Conservation (phyloP, 2,329 filamentous ascomycete species). For the Sodiomyces alkalinus region DNA sequence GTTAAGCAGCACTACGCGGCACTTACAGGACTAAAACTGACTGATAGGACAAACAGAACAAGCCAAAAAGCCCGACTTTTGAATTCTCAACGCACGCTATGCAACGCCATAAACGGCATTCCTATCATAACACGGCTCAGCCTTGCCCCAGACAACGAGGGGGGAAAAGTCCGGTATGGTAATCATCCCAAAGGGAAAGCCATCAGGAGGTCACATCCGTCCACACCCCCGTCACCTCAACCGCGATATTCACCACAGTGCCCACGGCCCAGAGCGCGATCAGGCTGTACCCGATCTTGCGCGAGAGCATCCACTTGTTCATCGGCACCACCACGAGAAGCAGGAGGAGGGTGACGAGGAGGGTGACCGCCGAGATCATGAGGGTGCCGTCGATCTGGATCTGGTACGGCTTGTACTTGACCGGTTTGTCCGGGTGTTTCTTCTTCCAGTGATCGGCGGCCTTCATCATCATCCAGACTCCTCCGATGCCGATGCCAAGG, state of each 20-base stretch:
- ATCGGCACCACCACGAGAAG: conserved; percentile 68
- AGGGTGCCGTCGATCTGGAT: conserved; percentile 76
- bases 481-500: conserved; percentile 82
- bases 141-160: too few relatives aligned
- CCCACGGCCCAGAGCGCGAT: conserved; percentile 69
- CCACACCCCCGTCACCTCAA: conserved; percentile 54
- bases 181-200: too few relatives aligned
- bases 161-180: too few relatives aligned
- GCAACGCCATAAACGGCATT: too few relatives aligned
- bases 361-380: conserved; percentile 68
- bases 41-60: too few relatives aligned
- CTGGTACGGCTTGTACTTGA: conserved; percentile 61
- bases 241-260: conserved; percentile 65
- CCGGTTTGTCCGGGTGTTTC: conserved; percentile 49
- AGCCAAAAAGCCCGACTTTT: too few relatives aligned
- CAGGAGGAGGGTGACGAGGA: conserved; percentile 65
- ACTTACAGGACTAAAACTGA: too few relatives aligned
- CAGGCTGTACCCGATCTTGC: conserved; percentile 65
- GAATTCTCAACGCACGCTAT: too few relatives aligned
- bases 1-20: too few relatives aligned
- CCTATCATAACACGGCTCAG: too few relatives aligned
- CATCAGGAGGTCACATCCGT: conserved; percentile 20
- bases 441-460: conserved; percentile 49
- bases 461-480: conserved; percentile 71
- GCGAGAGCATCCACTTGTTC: conserved; percentile 76